phyloP scores from a whole-genome alignment of 495 filamentous ascomycete species.

The Lasiosphaeria ovina region DNA sequence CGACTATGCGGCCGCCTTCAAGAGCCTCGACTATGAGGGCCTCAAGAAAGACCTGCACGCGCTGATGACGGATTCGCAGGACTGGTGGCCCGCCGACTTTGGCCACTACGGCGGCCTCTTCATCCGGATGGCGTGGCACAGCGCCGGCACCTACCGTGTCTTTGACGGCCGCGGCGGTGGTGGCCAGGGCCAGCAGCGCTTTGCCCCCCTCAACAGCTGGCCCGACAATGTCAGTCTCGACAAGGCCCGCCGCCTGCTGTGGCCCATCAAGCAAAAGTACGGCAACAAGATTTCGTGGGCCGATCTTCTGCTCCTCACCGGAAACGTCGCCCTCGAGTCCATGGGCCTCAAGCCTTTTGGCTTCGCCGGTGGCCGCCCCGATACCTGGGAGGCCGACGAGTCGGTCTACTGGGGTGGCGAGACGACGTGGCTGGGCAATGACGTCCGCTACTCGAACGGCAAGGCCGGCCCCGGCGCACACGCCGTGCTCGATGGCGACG shows the following conservation, averaged over 20 bases:
- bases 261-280: conserved; percentile 81
- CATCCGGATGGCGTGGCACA: conserved; percentile 76
- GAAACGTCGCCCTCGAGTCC: conserved; percentile 71
- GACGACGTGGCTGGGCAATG: conserved; percentile 68
- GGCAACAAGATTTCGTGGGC: conserved; percentile 78
- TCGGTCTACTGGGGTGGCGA: conserved; percentile 73
- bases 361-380: conserved; percentile 65
- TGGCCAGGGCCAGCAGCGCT: conserved; percentile 69
- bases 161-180: conserved; percentile 70
- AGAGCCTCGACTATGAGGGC: conserved; percentile 64
- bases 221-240: conserved; percentile 73
- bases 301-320: conserved; percentile 64
- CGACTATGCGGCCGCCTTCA: conserved; percentile 67
- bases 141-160: conserved; percentile 70
- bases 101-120: conserved; percentile 76
- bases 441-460: conserved; percentile 59
- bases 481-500: conserved; percentile 48
- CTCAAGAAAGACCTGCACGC: conserved; percentile 66
- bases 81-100: conserved; percentile 76
- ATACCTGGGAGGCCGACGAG: conserved; percentile 71
- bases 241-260: conserved; percentile 73
- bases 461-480: conserved; percentile 38
- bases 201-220: conserved; percentile 77
- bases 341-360: conserved; percentile 74
- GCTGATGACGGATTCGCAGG: conserved; percentile 72